These are phyloP conservation scores for Penicillium brevicompactum DNA, from an alignment of 2,329 filamentous ascomycete genomes.

Conservation along the genomic window DNA sequence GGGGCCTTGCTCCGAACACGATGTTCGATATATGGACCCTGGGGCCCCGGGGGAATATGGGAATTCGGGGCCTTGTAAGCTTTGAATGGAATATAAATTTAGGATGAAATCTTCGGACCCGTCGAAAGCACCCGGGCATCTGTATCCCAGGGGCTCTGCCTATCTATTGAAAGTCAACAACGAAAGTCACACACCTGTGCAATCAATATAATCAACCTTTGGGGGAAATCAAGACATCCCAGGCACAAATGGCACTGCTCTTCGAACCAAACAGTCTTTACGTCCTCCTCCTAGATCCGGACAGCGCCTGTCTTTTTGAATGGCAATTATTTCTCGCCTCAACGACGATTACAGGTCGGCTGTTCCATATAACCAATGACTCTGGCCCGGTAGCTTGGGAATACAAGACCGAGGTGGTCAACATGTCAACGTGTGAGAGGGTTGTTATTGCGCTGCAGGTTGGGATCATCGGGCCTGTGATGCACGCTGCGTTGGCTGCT, in stretches of 20 bases:
- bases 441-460: constrained; percentile 25
- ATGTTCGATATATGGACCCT: too few relatives aligned
- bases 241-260: neutral
- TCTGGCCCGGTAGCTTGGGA: constrained; percentile 13
- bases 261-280: constrained; percentile 24
- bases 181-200: too few relatives aligned
- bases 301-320: constrained; percentile 20
- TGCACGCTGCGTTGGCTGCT: constrained; percentile 18
- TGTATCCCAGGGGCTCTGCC: neutral
- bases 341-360: constrained; percentile 8
- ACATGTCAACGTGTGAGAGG: constrained; percentile 2
- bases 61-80: neutral
- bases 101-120: neutral
- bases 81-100: neutral
- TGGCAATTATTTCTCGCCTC: constrained; percentile 28
- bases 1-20: too few relatives aligned
- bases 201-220: too few relatives aligned
- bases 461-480: constrained; percentile 17
- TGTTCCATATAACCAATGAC: constrained; percentile 24
- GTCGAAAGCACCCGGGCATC: neutral
- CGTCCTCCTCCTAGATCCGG: constrained; percentile 23
- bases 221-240: neutral
- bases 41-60: too few relatives aligned
- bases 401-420: constrained; percentile 14
- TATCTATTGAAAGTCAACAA: too few relatives aligned